Base-by-base conservation (phyloP, 441 rosid species). In the Pelargonium cotyledonis region DNA sequence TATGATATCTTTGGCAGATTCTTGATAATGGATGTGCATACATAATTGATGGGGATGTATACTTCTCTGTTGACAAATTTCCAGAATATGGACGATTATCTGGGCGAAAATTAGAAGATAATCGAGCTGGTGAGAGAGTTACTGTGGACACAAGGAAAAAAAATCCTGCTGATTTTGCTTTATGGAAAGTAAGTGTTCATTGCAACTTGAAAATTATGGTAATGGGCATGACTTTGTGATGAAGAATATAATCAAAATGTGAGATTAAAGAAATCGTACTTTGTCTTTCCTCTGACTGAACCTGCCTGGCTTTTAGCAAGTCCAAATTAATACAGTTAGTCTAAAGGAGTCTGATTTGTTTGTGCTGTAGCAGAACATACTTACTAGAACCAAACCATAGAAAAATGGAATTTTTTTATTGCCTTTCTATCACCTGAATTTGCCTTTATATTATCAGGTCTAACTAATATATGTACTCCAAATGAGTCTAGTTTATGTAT, bases 141-240 rank as follows among this genome's bases (percentile, higher is more conserved):
- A 89, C 89, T 9, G 89, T 94, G 68, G 98, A 92, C 81, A 74
- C 89, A 2, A 88, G 96, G 76, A 95, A 95, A 72, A 85, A 80
- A 9, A 83, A 92, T 83, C 92, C 97, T 74, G 91, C 96, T 61
- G 97, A 95, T 78, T 95, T 95, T 79, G 95, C 97, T 29, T 70
- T 95, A 47, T 95, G 98, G 97, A 95, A 92, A 95, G 99, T 92
- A 55, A 26, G 75, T 8, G 19, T 57, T 57, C 62, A 57, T 18
- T 57, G 29, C 62, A 57, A 18, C 8, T 57, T 57, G 12, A 57
- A 57, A 57, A 57, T 7, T 57, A 18, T 57, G 29, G 11, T 19
- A 19, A 57, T 57, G 23, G 62, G 3, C 11, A 18, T 57, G 29
- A 12, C 43, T 38, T 8, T 65, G 62, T 65, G 14, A 12, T 57